A percentile compares a stretch with the other conserved stretches of the same genome.
Evolutionary conservation across 108 stramenopile genomes (phyloP).

Genomic region (Asterionellopsis glacialis): DNA sequence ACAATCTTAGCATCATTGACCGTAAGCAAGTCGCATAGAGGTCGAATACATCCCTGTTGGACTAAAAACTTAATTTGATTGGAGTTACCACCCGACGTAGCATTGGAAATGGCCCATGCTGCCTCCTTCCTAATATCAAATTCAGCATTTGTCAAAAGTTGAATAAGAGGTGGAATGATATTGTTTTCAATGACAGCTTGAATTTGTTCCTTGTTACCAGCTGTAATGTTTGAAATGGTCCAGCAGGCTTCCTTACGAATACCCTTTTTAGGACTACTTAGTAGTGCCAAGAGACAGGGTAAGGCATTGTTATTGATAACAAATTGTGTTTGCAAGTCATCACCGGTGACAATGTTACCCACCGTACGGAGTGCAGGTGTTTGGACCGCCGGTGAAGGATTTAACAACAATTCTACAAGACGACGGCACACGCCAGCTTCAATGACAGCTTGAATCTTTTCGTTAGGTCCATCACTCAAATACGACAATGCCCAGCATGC

Average conservation of each 20-base stretch:
- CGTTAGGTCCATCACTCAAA: slow-evolving; percentile 94
- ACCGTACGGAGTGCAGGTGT: slow-evolving; percentile 97
- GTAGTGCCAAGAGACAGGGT: slow-evolving; percentile 88
- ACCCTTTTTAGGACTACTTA: slow-evolving; percentile 92
- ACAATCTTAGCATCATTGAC: slow-evolving; percentile 95
- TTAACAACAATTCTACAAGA: slow-evolving; percentile 91
- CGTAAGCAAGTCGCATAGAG: slow-evolving; percentile 87
- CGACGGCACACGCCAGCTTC: slow-evolving; percentile 95
- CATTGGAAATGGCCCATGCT: slow-evolving; percentile 98
- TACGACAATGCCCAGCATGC: slow-evolving; percentile 99
- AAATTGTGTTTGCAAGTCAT: slow-evolving; percentile 93
- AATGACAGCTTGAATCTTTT: slow-evolving; percentile 98
- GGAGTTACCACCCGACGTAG: slow-evolving; percentile 92
- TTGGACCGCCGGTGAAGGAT: slow-evolving; percentile 90
- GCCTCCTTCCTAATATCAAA: slow-evolving; percentile 99
- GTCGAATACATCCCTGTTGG: slow-evolving; percentile 90
- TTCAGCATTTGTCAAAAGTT: slow-evolving; percentile 88
- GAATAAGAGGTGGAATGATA: slow-evolving; percentile 94
- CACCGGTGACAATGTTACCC: slow-evolving; percentile 98
- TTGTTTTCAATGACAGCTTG: slow-evolving; percentile 94
- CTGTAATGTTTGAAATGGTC: slow-evolving; percentile 99
- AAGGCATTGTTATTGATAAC: slow-evolving; percentile 95
- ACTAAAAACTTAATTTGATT: slow-evolving; percentile 95
- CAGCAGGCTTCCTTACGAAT: slow-evolving; percentile 99
- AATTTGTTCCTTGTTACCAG: slow-evolving; percentile 97